A percentile compares a stretch with the other conserved stretches of the same genome.
Evolutionary conservation across 2,329 filamentous ascomycete genomes (phyloP).

Genomic region (Fusarium sp.): DNA sequence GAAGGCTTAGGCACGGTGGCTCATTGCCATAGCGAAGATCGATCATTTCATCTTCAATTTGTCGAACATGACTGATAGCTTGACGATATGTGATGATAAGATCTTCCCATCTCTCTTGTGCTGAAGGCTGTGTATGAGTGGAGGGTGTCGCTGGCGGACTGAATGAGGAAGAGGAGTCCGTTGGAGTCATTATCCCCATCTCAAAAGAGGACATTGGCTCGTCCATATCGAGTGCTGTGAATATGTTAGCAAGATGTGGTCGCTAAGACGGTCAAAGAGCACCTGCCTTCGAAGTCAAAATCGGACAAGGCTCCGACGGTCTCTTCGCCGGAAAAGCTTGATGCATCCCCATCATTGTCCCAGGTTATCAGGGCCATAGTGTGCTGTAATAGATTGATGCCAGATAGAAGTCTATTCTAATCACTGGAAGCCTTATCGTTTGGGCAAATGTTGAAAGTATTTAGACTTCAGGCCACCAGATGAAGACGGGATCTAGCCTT

Average conservation of each 20-base stretch:
- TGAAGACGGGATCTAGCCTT: too few species aligned
- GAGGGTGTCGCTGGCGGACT: not conserved
- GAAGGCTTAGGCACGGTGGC: not conserved
- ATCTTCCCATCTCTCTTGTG: not conserved
- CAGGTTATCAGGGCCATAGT: not conserved
- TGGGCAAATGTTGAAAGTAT: too few species aligned
- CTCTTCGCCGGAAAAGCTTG: not conserved
- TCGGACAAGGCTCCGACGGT: not conserved
- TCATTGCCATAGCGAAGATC: not conserved
- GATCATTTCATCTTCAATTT: constrained; percentile 3
- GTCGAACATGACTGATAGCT: not conserved
- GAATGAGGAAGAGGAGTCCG: not conserved
- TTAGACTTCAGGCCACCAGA: too few species aligned
- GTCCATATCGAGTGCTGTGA: not conserved
- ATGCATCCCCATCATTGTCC: not conserved
- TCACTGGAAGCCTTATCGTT: too few species aligned
- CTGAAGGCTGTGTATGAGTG: fast-evolving
- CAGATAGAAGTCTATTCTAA: not conserved
- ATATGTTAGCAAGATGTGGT: not conserved
- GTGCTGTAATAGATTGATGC: not conserved
- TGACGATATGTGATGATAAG: not conserved
- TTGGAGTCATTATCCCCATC: not conserved
- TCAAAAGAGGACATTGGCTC: not conserved
- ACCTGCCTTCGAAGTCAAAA: not conserved
- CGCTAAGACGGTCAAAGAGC: fast-evolving